Conservation (phyloP, 805 yeast species). For the Metschnikowia henanensis region DNA sequence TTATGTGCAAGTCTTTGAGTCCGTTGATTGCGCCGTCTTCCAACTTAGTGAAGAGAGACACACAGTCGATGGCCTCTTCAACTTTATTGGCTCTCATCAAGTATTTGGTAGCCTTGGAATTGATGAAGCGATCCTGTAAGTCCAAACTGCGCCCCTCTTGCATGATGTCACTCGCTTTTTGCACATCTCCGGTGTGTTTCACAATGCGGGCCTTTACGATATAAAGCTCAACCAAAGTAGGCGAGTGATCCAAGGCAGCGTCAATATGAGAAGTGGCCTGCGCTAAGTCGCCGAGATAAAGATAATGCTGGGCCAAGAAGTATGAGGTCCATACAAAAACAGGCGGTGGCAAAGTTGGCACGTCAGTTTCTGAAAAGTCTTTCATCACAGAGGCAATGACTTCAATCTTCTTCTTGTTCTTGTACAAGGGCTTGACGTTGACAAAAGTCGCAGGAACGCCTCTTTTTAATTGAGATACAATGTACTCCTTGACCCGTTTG, state of each 20-base stretch:
- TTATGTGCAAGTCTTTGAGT: constrained; percentile 76
- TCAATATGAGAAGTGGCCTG: constrained; percentile 60
- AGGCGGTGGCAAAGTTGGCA: constrained; percentile 39
- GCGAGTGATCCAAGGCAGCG: constrained; percentile 67
- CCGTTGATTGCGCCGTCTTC: constrained; percentile 84
- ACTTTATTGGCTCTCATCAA: constrained; percentile 71
- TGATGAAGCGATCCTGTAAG: constrained; percentile 88
- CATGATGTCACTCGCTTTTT: constrained; percentile 64
- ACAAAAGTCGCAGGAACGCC: constrained; percentile 92
- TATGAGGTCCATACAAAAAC: constrained; percentile 67
- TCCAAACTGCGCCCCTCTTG: constrained; percentile 74
- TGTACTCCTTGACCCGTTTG: constrained; percentile 50
- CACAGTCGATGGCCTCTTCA: constrained; percentile 70
- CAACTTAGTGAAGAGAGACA: constrained; percentile 75
- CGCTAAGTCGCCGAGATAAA: constrained; percentile 51
- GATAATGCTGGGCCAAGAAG: constrained; percentile 76
- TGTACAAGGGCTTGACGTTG: constrained; percentile 79
- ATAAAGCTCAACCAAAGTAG: constrained; percentile 81
- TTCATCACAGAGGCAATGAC: constrained; percentile 54
- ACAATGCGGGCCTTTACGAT: constrained; percentile 77
- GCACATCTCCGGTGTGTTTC: constrained; percentile 65
- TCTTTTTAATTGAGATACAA: constrained; percentile 60
- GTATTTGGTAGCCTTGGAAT: constrained; percentile 85
- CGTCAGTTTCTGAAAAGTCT: constrained; percentile 41
- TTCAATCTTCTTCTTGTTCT: constrained; percentile 37